Evolutionary conservation across 176 grass and related monocot genomes (phyloP), one percentile per base, ranked within the genome.

Genomic region (Elymus sibiricus): DNA sequence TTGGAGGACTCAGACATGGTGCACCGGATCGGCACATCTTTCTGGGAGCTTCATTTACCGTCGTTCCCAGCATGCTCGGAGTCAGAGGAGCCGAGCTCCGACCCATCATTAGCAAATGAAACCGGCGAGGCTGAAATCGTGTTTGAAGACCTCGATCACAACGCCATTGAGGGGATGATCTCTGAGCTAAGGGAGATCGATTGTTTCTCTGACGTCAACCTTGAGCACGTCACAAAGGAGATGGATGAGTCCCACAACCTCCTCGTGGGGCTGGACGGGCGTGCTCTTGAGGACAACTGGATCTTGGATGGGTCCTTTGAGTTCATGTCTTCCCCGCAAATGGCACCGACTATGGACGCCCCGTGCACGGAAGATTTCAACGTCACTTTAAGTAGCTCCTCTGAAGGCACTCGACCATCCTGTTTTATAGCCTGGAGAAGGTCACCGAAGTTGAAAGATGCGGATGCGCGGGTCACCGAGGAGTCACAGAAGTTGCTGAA

Each of bases 401-500:
- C 31, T 15, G 85, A 85, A 28, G 31, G 59, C 83, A 74, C 64
- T 77, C 69, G 34, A 1, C 5, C 77, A 31, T 88, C 95, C 22
- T 85, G 79, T 83, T 98, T 95, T 88, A 38, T 31, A 6, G 59
- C 64, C 11, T 98, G 95, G 91, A 79, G 34, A 60, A 70, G 78
- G 46, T 16, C 37, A 17, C 32, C 79, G 9, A 64, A 56, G 66
- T 70, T 34, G 22, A 73, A 70, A 47, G 66, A 72, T 19, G 31
- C 10, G 66, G 29, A 16, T 3, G 39, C 39, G 22, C 82, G 40
- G 53, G 29, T 77, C 68, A 19, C n/a, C 12, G 16, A 64, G 12
- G 84, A 82, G 61, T 43, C 92, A 6, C 95, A 97, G 79, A 94
- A 78, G 37, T 74, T 97, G 69, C 82, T 97, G 69, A 97, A 97